Percentiles rank a stretch among this genome's conserved stretches.
phyloP scores from a whole-genome alignment of 257 asterid genomes.

The Lycium barbarum region DNA sequence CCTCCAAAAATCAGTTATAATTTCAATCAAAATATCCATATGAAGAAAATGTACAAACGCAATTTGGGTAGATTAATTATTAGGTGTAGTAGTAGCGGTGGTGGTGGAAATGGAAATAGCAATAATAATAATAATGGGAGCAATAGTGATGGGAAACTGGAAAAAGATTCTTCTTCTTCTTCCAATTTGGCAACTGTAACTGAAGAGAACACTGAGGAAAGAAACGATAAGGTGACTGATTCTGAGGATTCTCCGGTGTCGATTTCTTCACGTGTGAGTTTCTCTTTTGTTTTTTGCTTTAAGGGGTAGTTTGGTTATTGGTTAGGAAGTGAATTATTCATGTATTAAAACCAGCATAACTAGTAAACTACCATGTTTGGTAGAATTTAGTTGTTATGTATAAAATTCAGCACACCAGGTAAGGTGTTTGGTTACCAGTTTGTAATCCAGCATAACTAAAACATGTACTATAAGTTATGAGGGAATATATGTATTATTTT shows the following conservation, averaged over 20 bases:
- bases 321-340: no score
- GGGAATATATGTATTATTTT: no score
- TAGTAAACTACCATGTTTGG: no score
- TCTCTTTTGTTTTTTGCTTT: background rate
- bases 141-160: slow-evolving; percentile 52
- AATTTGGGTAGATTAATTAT: slow-evolving; percentile 46
- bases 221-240: slow-evolving; percentile 39
- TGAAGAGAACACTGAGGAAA: slow-evolving; percentile 45
- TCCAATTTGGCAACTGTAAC: slow-evolving; percentile 64
- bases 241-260: slow-evolving; percentile 54
- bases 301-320: no score
- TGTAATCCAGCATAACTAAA: no score
- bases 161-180: slow-evolving; percentile 42
- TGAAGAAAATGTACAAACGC: slow-evolving; percentile 45
- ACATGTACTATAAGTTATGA: no score
- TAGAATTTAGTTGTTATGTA: no score
- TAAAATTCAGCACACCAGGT: no score
- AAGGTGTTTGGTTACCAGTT: no score
- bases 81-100: slow-evolving; percentile 49
- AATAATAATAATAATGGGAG: slow-evolving; percentile 16
- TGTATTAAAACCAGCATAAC: no score
- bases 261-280: slow-evolving; percentile 57
- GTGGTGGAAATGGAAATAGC: slow-evolving; percentile 37
- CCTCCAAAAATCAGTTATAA: slow-evolving; percentile 39
- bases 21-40: slow-evolving; percentile 36